phyloP scores from a whole-genome alignment of 768 basidiomycete species.

The Trametes elegans region DNA sequence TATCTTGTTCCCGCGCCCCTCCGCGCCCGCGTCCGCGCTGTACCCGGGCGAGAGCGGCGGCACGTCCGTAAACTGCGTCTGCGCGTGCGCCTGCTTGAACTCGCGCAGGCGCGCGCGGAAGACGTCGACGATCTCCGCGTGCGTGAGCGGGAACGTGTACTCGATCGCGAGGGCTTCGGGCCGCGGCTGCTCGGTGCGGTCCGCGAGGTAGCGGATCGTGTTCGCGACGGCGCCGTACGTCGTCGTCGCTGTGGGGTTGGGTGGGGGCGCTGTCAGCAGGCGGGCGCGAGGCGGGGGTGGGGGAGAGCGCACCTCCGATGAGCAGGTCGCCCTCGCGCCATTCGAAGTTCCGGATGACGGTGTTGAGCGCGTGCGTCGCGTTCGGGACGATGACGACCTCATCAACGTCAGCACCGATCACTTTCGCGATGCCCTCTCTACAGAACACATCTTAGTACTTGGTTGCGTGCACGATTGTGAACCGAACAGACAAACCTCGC shows the following conservation, averaged over 20 bases:
- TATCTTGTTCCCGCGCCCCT: constrained; percentile 41
- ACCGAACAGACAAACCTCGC: constrained; percentile 3
- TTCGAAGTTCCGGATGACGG: constrained; percentile 61
- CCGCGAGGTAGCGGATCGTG: constrained; percentile 52
- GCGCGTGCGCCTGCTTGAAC: constrained; percentile 25
- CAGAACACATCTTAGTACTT: constrained; percentile 22
- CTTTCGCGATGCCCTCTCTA: constrained; percentile 45
- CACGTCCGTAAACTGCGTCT: constrained; percentile 12
- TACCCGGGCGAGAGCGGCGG: constrained; percentile 14
- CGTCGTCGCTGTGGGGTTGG: constrained; percentile 20
- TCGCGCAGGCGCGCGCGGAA: constrained; percentile 42
- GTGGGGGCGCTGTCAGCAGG: background rate
- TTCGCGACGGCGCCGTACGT: constrained; percentile 56
- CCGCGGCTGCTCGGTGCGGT: constrained; percentile 45
- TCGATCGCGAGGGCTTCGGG: constrained; percentile 49
- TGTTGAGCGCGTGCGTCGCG: constrained; percentile 64
- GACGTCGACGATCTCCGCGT: constrained; percentile 48
- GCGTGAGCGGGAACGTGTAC: constrained; percentile 52
- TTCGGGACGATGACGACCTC: constrained; percentile 63
- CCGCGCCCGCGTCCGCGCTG: background rate
- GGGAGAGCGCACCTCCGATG: constrained; percentile 32
- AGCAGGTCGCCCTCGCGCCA: constrained; percentile 71
- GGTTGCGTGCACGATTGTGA: background rate
- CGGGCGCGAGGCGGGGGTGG: background rate
- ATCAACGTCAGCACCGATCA: constrained; percentile 51